Evolutionary conservation across 129 eudicot genomes (phyloP), one percentile per base, ranked within the genome.

Genomic region (Tagetes patula): DNA sequence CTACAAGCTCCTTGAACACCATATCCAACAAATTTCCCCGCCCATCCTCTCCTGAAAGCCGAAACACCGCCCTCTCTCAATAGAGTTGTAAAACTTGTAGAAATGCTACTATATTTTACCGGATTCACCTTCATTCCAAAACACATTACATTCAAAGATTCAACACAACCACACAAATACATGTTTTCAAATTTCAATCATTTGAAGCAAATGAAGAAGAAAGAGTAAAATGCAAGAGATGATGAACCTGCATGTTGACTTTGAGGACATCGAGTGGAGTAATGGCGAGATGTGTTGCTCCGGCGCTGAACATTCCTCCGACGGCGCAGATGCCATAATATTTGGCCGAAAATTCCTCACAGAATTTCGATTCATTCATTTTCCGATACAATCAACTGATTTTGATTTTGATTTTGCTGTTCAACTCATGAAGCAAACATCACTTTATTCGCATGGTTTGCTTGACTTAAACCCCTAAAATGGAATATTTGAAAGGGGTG

Each of bases 181-280:
- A 20, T 20, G 27, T n/a, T n/a, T n/a, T n/a, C n/a, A n/a, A n/a
- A n/a, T n/a, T n/a, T n/a, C n/a, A n/a, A n/a, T n/a, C n/a, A n/a
- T n/a, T n/a, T n/a, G n/a, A n/a, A 20, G 27, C 27, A 20, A 20
- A 49, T 48, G 13, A 49, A 50, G 5, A 50, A 47, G 3, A 47
- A 47, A 50, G n/a, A 3, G 27, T 30, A 6, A 50, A 3, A 50
- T 13, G 1, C n/a, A 52, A 42, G 9, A 36, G 31, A 36, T 0
- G 40, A 46, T 34, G 13, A 64, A 84, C 95, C 95, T 85, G 95
- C 96, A 90, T 85, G 61, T 90, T 87, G 63, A 88, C 88, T 86
- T 87, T 90, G 83, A 90, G 84, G 32, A 90, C 87, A 82, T 90
- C 94, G 70, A 91, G 85, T 33, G 97, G 95, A 55, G 95, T 91